Evolutionary conservation across 169 alveolate genomes (phyloP).

Genomic region (Nephromyces sp.): DNA sequence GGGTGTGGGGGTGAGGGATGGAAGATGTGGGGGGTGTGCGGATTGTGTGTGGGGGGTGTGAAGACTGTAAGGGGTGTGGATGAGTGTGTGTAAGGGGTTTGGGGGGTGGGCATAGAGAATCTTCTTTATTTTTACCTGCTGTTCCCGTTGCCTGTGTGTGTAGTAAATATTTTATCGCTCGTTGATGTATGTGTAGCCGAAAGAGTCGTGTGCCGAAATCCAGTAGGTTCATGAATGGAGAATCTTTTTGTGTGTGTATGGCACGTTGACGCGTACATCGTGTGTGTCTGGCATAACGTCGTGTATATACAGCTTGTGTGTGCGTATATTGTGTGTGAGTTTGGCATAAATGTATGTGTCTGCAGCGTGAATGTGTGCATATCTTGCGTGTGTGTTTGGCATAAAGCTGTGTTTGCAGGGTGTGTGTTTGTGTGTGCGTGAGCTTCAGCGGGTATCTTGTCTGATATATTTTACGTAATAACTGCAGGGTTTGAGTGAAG

Average conservation of each 20-base stretch:
- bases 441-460: background rate
- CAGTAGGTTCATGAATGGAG: no score
- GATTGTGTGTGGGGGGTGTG: background rate
- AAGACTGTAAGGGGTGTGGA: background rate
- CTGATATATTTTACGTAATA: background rate
- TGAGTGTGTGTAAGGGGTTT: background rate
- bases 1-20: background rate
- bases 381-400: background rate
- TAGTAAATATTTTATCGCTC: background rate
- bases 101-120: background rate
- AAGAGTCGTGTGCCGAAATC: no score
- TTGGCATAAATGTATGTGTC: background rate
- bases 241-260: background rate
- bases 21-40: background rate
- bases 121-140: background rate
- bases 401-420: background rate
- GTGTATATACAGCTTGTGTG: no score
- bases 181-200: no score
- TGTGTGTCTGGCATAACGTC: background rate
- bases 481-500: slow-evolving; percentile 64
- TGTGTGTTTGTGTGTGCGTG: background rate
- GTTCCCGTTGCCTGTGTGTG: background rate
- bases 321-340: no score
- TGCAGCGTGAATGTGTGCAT: background rate
- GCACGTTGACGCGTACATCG: background rate